Conservation (phyloP, 2,329 filamentous ascomycete genomes). For the Tetracladium maxilliforme region DNA sequence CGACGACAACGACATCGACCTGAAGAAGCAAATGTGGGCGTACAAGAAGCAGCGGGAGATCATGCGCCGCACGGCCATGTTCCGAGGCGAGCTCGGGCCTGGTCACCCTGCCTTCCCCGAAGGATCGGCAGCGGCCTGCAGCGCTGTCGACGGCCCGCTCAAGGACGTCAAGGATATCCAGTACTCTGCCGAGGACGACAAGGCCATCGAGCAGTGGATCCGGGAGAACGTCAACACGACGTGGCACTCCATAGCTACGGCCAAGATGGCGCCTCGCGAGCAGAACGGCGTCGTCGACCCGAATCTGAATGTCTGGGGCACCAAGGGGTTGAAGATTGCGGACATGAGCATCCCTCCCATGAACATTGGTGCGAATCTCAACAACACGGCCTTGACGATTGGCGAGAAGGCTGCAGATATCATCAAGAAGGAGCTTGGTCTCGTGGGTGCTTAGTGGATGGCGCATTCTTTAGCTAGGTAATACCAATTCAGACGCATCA, state of each 20-base stretch:
- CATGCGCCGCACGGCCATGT: conserved; percentile 35
- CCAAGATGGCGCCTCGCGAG: conserved; percentile 19
- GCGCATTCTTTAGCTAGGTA: too few relatives aligned
- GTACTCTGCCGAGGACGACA: conserved; percentile 14
- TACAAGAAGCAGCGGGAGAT: conserved; percentile 54
- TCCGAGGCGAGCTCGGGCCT: conserved; percentile 26
- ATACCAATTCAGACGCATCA: too few relatives aligned
- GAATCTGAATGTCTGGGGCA: conserved; percentile 22
- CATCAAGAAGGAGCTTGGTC: conserved; percentile 21
- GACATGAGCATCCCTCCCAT: conserved; percentile 25
- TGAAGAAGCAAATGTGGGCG: conserved; percentile 41
- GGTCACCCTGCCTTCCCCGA: conserved; percentile 28
- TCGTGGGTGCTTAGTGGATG: too few relatives aligned
- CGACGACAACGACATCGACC: conserved; percentile 34
- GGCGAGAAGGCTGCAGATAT: conserved; percentile 24
- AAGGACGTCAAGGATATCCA: conserved; percentile 20
- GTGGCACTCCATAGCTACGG: conserved; percentile 24
- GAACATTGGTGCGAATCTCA: conserved; percentile 28
- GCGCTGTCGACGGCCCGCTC: conserved; percentile 12
- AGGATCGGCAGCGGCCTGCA: conserved; percentile 21
- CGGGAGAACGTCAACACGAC: conserved; percentile 22
- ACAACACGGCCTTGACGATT: conserved; percentile 25
- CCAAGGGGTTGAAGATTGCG: conserved; percentile 21
- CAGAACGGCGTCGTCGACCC: conserved; percentile 22
- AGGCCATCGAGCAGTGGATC: conserved; percentile 23